These are phyloP conservation scores for Myxozyma kluyveri DNA, from an alignment of 805 yeast genomes.

Conservation along the genomic window DNA sequence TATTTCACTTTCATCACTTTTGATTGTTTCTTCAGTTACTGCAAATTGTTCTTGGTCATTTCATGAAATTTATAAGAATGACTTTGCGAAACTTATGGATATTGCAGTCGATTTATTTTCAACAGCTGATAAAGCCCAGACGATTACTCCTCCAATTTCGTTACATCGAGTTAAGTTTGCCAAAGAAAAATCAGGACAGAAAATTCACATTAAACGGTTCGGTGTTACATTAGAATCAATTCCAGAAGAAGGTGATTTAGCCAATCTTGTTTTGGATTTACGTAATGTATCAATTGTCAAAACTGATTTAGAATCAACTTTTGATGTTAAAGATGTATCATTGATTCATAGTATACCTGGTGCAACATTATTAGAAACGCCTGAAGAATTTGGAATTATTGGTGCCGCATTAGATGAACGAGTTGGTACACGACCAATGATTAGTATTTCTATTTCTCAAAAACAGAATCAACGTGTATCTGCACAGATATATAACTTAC, in stretches of 20 bases:
- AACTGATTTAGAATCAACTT: neutral
- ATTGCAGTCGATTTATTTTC: no score
- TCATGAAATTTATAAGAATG: no score
- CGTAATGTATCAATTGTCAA: constrained; percentile 5
- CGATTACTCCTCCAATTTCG: no score
- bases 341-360: constrained; percentile 2
- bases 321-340: neutral
- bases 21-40: neutral
- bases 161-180: neutral
- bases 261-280: neutral
- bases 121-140: no score
- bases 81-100: no score
- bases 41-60: neutral
- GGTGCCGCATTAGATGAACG: constrained; percentile 17
- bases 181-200: neutral
- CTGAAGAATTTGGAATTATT: constrained; percentile 16
- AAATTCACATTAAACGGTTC: neutral
- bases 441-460: constrained; percentile 40
- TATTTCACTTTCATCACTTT: neutral
- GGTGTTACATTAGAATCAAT: constrained; percentile 8
- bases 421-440: constrained; percentile 40
- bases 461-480: constrained; percentile 42
- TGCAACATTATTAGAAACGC: constrained; percentile 3
- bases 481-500: constrained; percentile 48
- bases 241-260: constrained; percentile 4